Base-by-base conservation (phyloP, 2,329 filamentous ascomycete genomes). In the Mariannaea sp. region DNA sequence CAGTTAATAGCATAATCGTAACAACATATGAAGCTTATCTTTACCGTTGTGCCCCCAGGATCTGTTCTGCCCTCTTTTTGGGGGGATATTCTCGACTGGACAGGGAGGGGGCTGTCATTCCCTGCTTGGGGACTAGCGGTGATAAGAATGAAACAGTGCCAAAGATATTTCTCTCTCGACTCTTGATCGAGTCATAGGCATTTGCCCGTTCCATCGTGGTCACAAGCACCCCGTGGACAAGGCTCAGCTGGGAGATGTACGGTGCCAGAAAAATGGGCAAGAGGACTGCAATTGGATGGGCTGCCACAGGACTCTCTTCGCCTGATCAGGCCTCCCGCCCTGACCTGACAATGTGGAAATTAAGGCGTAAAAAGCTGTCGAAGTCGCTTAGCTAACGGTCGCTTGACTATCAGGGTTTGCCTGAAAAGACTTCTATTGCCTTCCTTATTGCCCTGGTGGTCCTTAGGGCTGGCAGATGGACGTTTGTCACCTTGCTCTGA, bases 41-140 rank as follows among this genome's bases (percentile, higher is more conserved):
- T 20, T 35, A 44, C 41, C 41, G 41, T 44, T 44, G 41, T 10
- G 41, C 41, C 17, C 41, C 41, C 26, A 44, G 10, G 17, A 44
- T 24, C 19, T 44, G 41, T n/a, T 44, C 41, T 17, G 27, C 33
- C 41, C 41, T 17, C 29, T 44, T 44, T 20, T 20, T 20, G 2
- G 41, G 17, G 5, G 16, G 13, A n/a, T 29, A 10, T 3, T 42
- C 24, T 26, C 41, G 41, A n/a, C 41, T 17, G 13, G 41, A 10
- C 17, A 14, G 10, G 27, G 41, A n/a, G 12, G 16, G 7, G 16
- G 22, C 19, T 4, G 20, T 29, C 14, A 12, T 44, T 24, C 13
- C 29, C 29, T 44, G 29, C 13, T 20, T 30, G 2, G 19, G 41
- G 4, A 44, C 41, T n/a, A 44, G 7, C 5, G 41, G 41, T 10